Evolutionary conservation across 176 grass and related monocot species (phyloP).

Genomic region (Eremochloa ophiuroides): DNA sequence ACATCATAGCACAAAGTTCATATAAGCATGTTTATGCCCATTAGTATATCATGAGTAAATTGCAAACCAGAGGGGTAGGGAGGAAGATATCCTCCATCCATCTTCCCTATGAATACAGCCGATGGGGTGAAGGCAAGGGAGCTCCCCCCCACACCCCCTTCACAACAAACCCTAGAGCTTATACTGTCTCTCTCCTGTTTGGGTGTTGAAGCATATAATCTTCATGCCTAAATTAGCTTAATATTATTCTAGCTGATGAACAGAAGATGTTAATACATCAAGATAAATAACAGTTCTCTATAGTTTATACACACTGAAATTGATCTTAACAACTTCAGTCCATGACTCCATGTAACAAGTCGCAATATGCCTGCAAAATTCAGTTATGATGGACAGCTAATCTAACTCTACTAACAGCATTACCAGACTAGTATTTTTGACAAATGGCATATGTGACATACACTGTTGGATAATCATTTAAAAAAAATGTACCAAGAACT

Average conservation of each 20-base stretch:
- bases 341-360: neutral
- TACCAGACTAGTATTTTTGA: neutral
- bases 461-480: conserved; percentile 5
- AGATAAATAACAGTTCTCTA: neutral
- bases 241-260: conserved; percentile 19
- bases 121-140: no score
- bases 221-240: neutral
- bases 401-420: conserved; percentile 1
- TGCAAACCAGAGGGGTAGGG: no score
- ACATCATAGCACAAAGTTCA: neutral
- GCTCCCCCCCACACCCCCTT: no score
- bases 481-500: neutral
- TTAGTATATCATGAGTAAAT: neutral
- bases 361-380: neutral
- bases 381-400: neutral
- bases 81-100: no score
- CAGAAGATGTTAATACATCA: neutral
- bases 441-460: conserved; percentile 4
- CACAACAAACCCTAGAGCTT: neutral
- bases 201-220: no score
- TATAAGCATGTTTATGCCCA: neutral
- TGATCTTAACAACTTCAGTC: neutral
- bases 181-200: neutral
- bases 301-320: neutral
- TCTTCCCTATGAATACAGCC: neutral